Percentiles rank a stretch among this genome's conserved stretches.
These are phyloP conservation scores for Coniochaeta prunicola DNA, from an alignment of 2,329 filamentous ascomycete species.

Conservation along the genomic window DNA sequence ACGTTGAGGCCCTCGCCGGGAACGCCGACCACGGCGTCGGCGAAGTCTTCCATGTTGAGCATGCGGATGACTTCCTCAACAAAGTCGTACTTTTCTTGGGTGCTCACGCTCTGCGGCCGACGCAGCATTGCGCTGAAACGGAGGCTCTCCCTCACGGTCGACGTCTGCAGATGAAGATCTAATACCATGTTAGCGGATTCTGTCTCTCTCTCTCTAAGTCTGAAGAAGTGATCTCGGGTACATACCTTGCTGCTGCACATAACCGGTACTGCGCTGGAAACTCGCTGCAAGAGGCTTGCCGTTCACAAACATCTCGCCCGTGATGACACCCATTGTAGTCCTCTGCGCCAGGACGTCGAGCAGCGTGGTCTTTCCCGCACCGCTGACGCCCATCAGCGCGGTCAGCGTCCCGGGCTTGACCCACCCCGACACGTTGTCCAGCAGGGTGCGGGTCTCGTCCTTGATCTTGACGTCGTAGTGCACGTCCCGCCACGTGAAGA, in stretches of 20 bases:
- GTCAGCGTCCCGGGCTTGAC: slow-evolving; percentile 85
- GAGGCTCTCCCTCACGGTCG: slow-evolving; percentile 48
- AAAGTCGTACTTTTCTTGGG: slow-evolving; percentile 51
- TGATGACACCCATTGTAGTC: slow-evolving; percentile 54
- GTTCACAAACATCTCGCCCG: slow-evolving; percentile 60
- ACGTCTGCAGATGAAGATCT: slow-evolving; percentile 48
- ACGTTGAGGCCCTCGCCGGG: slow-evolving; percentile 55
- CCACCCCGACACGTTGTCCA: slow-evolving; percentile 80
- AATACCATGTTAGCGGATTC: background rate
- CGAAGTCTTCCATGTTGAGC: slow-evolving; percentile 60
- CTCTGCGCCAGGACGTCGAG: slow-evolving; percentile 51
- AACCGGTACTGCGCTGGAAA: slow-evolving; percentile 60
- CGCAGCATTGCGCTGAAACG: slow-evolving; percentile 50
- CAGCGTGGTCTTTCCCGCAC: slow-evolving; percentile 56
- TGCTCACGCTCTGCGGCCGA: slow-evolving; percentile 46
- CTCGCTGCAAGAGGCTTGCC: slow-evolving; percentile 44
- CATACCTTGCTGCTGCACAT: slow-evolving; percentile 57
- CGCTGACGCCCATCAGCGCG: slow-evolving; percentile 63
- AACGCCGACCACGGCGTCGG: slow-evolving; percentile 57
- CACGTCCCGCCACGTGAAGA: slow-evolving; percentile 76
- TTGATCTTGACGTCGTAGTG: slow-evolving; percentile 70
- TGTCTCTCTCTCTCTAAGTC: too few relatives aligned
- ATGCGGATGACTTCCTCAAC: slow-evolving; percentile 60
- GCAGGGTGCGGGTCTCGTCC: slow-evolving; percentile 57
- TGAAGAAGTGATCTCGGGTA: background rate